Evolutionary conservation across 805 yeast species (phyloP).

Genomic region (Starmera pachycereana): DNA sequence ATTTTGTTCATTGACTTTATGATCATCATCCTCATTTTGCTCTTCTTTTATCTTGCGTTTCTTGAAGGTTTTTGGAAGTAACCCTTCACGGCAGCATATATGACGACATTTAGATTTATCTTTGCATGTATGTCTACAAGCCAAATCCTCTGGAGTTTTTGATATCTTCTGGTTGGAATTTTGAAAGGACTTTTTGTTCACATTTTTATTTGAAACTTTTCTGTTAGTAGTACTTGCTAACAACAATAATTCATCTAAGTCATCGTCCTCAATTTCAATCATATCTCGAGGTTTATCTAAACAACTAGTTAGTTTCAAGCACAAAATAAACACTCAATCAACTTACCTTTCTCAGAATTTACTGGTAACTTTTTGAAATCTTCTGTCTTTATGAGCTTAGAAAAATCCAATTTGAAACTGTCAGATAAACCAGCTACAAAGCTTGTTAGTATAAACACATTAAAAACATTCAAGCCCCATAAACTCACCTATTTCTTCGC

Average conservation of each 20-base stretch:
- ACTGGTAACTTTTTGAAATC: too few species aligned
- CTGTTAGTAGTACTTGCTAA: constrained; percentile 5
- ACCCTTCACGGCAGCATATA: constrained; percentile 37
- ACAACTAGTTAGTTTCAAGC: too few species aligned
- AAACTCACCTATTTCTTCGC: constrained; percentile 27
- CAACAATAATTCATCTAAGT: constrained; percentile 21
- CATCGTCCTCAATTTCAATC: constrained; percentile 10
- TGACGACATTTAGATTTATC: constrained; percentile 32
- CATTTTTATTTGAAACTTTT: background rate
- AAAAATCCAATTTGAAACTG: too few species aligned
- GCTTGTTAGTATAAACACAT: too few species aligned
- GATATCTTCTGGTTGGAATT: background rate
- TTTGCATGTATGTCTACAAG: constrained; percentile 34
- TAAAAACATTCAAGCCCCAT: too few species aligned
- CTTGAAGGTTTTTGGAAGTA: constrained; percentile 12
- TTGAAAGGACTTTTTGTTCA: constrained; percentile 1
- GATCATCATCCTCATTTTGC: background rate
- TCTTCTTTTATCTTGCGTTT: background rate
- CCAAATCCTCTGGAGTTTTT: constrained; percentile 21
- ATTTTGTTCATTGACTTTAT: background rate
- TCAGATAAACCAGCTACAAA: too few species aligned
- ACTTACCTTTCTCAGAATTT: too few species aligned
- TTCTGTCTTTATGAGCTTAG: too few species aligned
- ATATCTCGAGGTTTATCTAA: constrained; percentile 6
- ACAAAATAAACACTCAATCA: too few species aligned